Evolutionary conservation across 2,329 filamentous ascomycete genomes (phyloP).

Genomic region (Calonectria honghensis): DNA sequence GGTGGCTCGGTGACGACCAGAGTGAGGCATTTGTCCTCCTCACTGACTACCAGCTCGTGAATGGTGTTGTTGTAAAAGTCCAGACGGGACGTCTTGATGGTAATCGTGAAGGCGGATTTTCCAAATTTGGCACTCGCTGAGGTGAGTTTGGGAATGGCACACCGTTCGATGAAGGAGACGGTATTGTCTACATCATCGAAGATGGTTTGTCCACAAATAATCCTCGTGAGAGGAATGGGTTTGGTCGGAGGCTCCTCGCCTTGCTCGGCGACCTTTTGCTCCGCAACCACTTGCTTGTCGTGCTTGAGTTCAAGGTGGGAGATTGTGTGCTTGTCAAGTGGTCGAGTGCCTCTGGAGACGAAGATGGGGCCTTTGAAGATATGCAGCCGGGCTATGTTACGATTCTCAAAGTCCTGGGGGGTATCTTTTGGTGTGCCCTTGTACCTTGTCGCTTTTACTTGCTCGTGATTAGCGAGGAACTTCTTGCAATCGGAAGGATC

Average conservation of each 20-base stretch:
- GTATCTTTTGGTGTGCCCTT: neutral
- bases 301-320: conserved; percentile 56
- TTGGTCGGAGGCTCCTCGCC: conserved; percentile 49
- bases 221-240: conserved; percentile 42
- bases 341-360: conserved; percentile 60
- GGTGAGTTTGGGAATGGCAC: conserved; percentile 41
- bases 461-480: conserved; percentile 65
- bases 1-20: conserved; percentile 73
- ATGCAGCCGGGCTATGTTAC: conserved; percentile 54
- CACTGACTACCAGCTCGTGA: conserved; percentile 65
- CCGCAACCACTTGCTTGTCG: conserved; percentile 45
- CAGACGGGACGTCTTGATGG: conserved; percentile 63
- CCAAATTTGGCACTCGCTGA: conserved; percentile 65
- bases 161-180: conserved; percentile 68
- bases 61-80: conserved; percentile 71
- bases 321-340: conserved; percentile 50
- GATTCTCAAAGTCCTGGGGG: neutral
- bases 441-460: conserved; percentile 39
- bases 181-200: conserved; percentile 57
- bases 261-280: neutral
- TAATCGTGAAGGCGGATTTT: conserved; percentile 64
- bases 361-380: conserved; percentile 57
- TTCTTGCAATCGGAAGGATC: conserved; percentile 59
- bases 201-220: conserved; percentile 70
- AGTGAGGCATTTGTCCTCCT: conserved; percentile 62